These are phyloP conservation scores for Chenopodium quinoa DNA, from an alignment of 148 eudicot genomes.

Conservation along the genomic window DNA sequence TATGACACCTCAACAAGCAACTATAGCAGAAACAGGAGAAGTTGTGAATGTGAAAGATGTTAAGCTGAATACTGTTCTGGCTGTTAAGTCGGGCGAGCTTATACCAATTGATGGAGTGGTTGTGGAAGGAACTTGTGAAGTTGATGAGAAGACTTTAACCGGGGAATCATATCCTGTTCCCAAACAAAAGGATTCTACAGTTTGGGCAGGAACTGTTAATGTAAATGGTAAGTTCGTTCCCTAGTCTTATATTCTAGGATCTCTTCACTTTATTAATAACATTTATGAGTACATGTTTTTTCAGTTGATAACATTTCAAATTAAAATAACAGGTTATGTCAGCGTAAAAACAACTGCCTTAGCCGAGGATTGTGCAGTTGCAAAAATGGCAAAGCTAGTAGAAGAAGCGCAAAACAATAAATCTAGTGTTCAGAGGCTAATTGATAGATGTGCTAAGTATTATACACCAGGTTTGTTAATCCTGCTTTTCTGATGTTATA, in stretches of 20 bases:
- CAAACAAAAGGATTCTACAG: conserved; percentile 62
- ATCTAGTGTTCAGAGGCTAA: conserved; percentile 63
- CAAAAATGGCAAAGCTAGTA: conserved; percentile 83
- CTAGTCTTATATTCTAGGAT: not conserved
- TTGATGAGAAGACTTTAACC: conserved; percentile 82
- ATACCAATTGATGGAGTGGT: conserved; percentile 44
- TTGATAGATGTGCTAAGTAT: conserved; percentile 77
- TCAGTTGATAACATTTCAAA: not conserved
- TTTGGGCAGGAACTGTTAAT: conserved; percentile 92
- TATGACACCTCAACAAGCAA: conserved; percentile 47
- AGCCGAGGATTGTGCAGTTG: conserved; percentile 82
- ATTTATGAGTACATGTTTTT: not conserved
- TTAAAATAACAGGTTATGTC: conserved; percentile 56
- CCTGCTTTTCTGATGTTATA: not conserved
- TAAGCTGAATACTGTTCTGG: conserved; percentile 33
- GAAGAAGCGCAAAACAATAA: conserved; percentile 85
- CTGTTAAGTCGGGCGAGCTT: conserved; percentile 41
- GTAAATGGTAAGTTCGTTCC: conserved; percentile 57
- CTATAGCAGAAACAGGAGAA: conserved; percentile 42
- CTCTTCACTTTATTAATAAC: not conserved
- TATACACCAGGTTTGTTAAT: conserved; percentile 78
- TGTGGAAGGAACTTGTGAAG: conserved; percentile 58
- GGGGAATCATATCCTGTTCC: conserved; percentile 89
- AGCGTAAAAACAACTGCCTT: conserved; percentile 62
- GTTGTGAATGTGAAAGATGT: conserved; percentile 39